These are phyloP conservation scores for Neckera pumila DNA, from an alignment of 225 moss, liverwort and hornwort species.

Conservation along the genomic window DNA sequence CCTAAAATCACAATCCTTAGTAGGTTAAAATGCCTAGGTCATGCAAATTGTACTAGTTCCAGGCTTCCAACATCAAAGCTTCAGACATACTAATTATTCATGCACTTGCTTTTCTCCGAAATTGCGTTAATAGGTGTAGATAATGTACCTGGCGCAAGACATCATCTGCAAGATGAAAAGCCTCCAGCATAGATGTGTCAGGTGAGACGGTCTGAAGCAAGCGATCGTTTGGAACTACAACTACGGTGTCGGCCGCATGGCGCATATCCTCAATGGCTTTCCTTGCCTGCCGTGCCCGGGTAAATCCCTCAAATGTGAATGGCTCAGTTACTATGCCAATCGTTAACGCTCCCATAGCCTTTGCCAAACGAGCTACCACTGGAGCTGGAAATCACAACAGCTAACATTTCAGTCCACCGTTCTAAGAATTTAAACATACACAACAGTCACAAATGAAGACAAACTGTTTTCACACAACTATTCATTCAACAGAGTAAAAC, in stretches of 20 bases:
- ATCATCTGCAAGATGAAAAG: conserved; percentile 78
- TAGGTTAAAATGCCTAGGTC: background rate
- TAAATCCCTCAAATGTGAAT: conserved; percentile 64
- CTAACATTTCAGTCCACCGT: background rate
- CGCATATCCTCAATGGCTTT: conserved; percentile 69
- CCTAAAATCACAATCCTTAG: background rate
- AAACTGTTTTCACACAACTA: background rate
- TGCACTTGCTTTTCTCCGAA: background rate
- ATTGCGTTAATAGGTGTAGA: background rate
- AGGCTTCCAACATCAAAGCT: background rate
- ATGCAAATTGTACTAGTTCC: background rate
- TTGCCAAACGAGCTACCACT: conserved; percentile 70
- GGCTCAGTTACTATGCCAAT: conserved; percentile 81
- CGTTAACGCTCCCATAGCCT: conserved; percentile 78
- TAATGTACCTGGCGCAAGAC: conserved; percentile 54
- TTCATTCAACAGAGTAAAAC: background rate
- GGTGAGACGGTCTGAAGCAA: conserved; percentile 61
- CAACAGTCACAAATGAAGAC: background rate
- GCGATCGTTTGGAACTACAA: conserved; percentile 77
- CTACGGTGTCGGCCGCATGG: conserved; percentile 71
- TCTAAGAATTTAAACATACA: background rate
- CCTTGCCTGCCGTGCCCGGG: conserved; percentile 56
- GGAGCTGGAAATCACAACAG: conserved; percentile 44
- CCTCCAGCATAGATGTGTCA: conserved; percentile 70
- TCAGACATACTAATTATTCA: background rate